Evolutionary conservation across 768 basidiomycete genomes (phyloP), one percentile per base, ranked within the genome.

Genomic region (Russula brevipes): DNA sequence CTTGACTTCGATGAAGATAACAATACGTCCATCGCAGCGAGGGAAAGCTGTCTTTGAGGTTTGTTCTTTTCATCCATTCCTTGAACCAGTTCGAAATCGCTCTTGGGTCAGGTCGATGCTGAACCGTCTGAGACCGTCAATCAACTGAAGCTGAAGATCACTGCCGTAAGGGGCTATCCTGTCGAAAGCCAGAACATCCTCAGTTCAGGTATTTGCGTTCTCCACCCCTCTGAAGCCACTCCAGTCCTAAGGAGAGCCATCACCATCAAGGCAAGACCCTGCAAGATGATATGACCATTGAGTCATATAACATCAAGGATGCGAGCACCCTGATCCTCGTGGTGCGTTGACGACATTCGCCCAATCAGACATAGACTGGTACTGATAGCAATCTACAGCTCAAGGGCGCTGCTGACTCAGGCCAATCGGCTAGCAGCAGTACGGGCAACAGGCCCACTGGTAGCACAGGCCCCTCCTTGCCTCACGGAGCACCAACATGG

Each of bases 271-370:
- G 97, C 56, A 94, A 94, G 80, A 87, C 98, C 51, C 81, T 98
- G 24, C 73, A 84, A 17, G 93, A 99, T 74, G 84, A 85, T 62
- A 94, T 93, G 79, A 88, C 88, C 1, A 83, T 99, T 39, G 91
- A 82, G 68, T 88, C 89, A 44, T 89, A 87, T 70, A 86, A 87
- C 57, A 90, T 98, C 79, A 95, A 96, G 78, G 94, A 98, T 76
- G 97, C 95, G 78, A 94, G 95, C 74, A 96, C 98, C 77, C 78
- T 98, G 66, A 96, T 98, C 17, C 85, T 99, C 47, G 96, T 98
- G 94, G 91, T 98, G 33, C 61, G 61, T 39, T 41, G 30, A 9
- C 19, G 14, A 10, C 54, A 1, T 1, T 4, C 41, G 16, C 41
- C 41, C 41, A 42, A 42, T 10, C 41, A 10, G 5, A 11, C 17